phyloP scores from a whole-genome alignment of 2,329 filamentous ascomycete species.

The Arthroderma sp. region DNA sequence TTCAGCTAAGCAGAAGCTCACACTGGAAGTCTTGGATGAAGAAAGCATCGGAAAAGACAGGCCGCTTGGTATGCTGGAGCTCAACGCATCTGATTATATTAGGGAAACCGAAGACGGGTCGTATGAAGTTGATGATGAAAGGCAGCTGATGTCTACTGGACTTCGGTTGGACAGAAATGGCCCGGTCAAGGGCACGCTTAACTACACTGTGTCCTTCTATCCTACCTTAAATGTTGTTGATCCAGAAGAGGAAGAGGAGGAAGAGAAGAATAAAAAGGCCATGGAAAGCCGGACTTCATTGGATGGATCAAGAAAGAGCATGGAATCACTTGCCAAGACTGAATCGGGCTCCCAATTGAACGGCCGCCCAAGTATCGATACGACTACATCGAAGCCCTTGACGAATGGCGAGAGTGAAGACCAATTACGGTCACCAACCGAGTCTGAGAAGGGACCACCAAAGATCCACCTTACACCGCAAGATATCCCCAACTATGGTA shows the following conservation, averaged over 20 bases:
- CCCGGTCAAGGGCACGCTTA: slow-evolving; percentile 62
- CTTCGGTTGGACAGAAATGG: slow-evolving; percentile 63
- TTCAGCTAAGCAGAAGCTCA: slow-evolving; percentile 66
- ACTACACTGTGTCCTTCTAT: slow-evolving; percentile 79
- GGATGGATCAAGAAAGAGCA: slow-evolving; percentile 13
- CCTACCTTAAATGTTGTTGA: slow-evolving; percentile 78
- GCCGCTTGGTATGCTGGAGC: slow-evolving; percentile 66
- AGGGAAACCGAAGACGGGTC: slow-evolving; percentile 65
- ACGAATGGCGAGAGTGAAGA: slow-evolving; percentile 35
- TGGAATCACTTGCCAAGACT: slow-evolving; percentile 1
- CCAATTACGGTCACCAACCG: slow-evolving; percentile 27
- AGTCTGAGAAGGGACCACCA: slow-evolving; percentile 45
- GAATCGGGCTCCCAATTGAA: neutral
- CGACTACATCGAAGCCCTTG: slow-evolving; percentile 1
- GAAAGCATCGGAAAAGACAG: slow-evolving; percentile 87
- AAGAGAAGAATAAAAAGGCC: slow-evolving; percentile 22
- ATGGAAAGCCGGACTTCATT: slow-evolving; percentile 10
- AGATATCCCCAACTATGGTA: slow-evolving; percentile 66
- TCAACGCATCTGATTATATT: slow-evolving; percentile 67
- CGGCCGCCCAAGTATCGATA: slow-evolving; percentile 4
- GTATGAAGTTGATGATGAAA: slow-evolving; percentile 65
- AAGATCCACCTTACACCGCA: slow-evolving; percentile 69
- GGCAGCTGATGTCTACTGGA: slow-evolving; percentile 51
- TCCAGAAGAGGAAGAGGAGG: slow-evolving; percentile 53
- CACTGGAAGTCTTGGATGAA: slow-evolving; percentile 90